These are phyloP conservation scores for Aureobasidium zeae DNA, from an alignment of 2,329 filamentous ascomycete genomes.

Conservation along the genomic window DNA sequence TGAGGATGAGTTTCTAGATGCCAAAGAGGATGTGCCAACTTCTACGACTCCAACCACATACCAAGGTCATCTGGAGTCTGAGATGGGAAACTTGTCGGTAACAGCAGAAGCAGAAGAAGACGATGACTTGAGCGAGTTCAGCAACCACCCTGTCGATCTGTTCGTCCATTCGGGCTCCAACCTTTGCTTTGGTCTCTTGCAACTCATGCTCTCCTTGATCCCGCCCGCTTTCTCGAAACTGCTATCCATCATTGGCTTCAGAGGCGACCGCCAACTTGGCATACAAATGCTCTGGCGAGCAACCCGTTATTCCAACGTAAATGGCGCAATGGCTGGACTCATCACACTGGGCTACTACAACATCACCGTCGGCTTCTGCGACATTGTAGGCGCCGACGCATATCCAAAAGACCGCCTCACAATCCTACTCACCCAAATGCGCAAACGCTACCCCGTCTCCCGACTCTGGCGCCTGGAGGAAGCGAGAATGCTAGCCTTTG, in stretches of 20 bases:
- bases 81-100: constrained; percentile 17
- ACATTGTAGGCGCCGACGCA: constrained; percentile 63
- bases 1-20: constrained; percentile 49
- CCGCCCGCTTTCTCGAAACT: constrained; percentile 84
- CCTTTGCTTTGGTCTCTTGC: constrained; percentile 79
- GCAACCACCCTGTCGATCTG: constrained; percentile 62
- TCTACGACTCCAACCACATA: constrained; percentile 40
- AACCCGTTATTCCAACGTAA: constrained; percentile 72
- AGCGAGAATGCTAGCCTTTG: constrained; percentile 62
- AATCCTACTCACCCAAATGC: constrained; percentile 63
- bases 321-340: constrained; percentile 81
- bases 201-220: constrained; percentile 83
- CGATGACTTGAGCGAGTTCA: constrained; percentile 55
- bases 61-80: constrained; percentile 36
- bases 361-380: constrained; percentile 72
- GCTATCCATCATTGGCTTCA: constrained; percentile 81
- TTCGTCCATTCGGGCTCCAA: constrained; percentile 86
- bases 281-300: constrained; percentile 85
- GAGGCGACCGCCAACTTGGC: constrained; percentile 74
- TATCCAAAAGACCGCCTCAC: constrained; percentile 63
- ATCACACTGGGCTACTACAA: constrained; percentile 82
- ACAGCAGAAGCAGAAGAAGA: constrained; percentile 32
- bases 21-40: constrained; percentile 41
- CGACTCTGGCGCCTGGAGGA: constrained; percentile 84
- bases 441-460: constrained; percentile 67